A percentile compares a stretch with the other conserved stretches of the same genome.
Evolutionary conservation across 2,329 filamentous ascomycete genomes (phyloP).

Genomic region (Leptographium flavum): DNA sequence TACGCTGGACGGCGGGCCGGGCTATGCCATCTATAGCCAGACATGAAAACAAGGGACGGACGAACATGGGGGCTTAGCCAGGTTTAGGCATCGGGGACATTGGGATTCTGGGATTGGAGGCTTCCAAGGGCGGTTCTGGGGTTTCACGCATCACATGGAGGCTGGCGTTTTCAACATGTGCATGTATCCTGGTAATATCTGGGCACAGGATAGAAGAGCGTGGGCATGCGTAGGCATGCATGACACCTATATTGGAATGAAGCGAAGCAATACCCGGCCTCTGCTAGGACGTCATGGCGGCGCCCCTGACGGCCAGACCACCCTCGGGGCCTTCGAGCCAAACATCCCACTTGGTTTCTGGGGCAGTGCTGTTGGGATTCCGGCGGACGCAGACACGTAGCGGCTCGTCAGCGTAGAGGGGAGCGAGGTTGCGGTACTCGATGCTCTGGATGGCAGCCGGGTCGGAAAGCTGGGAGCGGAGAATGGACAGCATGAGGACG

Average conservation of each 20-base stretch:
- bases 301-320: constrained; percentile 48
- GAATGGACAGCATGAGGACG: constrained; percentile 57
- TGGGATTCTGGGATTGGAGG: not conserved
- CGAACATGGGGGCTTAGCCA: not conserved
- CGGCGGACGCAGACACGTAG: constrained; percentile 54
- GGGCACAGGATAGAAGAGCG: too few relatives aligned
- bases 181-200: too few relatives aligned
- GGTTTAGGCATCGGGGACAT: not conserved
- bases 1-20: constrained; percentile 7
- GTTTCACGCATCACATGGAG: too few relatives aligned
- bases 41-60: not conserved
- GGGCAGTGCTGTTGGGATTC: constrained; percentile 22
- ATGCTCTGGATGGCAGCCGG: constrained; percentile 35
- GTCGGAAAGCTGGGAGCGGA: constrained; percentile 25
- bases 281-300: constrained; percentile 5
- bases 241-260: too few relatives aligned
- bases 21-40: constrained; percentile 6
- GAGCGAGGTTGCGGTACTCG: constrained; percentile 68
- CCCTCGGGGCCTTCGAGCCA: constrained; percentile 51
- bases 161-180: too few relatives aligned
- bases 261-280: too few relatives aligned
- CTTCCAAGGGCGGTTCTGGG: too few relatives aligned
- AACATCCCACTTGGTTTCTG: constrained; percentile 33
- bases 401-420: constrained; percentile 60
- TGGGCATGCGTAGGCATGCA: too few relatives aligned